Evolutionary conservation across 495 filamentous ascomycete genomes (phyloP).

Genomic region (Cetradonia linearis): DNA sequence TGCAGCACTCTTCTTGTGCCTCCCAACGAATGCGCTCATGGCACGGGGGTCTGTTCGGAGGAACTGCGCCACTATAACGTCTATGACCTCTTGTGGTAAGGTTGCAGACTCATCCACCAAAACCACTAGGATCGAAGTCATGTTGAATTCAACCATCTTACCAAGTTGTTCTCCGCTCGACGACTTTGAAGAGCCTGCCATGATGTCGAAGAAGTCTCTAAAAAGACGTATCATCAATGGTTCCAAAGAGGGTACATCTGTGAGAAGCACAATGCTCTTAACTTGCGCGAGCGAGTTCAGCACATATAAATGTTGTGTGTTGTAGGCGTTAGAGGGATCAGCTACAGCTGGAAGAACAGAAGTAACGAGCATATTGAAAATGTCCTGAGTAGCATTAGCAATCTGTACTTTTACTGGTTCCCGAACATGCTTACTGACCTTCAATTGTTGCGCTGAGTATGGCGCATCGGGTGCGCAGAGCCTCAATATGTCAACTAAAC

Average conservation of each 20-base stretch:
- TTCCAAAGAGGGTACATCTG: constrained; percentile 76
- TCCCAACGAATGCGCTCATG: constrained; percentile 36
- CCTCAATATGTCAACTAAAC: constrained; percentile 86
- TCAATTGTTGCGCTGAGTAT: constrained; percentile 79
- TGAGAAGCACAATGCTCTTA: constrained; percentile 87
- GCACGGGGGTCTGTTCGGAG: constrained; percentile 65
- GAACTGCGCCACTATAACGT: constrained; percentile 92
- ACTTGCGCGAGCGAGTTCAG: constrained; percentile 80
- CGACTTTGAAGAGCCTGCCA: constrained; percentile 65
- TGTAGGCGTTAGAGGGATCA: constrained; percentile 83
- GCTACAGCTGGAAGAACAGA: constrained; percentile 75
- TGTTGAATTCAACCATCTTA: constrained; percentile 85
- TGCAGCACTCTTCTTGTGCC: constrained; percentile 48
- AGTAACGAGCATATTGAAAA: constrained; percentile 80
- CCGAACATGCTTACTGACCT: constrained; percentile 45
- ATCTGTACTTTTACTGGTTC: neutral
- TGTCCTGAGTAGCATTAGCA: constrained; percentile 50
- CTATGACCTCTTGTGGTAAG: constrained; percentile 76
- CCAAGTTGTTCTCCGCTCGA: constrained; percentile 67
- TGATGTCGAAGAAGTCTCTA: constrained; percentile 79
- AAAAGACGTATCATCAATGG: constrained; percentile 71
- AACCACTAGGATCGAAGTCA: constrained; percentile 73
- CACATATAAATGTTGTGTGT: constrained; percentile 83
- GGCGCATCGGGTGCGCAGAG: constrained; percentile 94
- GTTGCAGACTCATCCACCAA: constrained; percentile 77